A percentile compares a stretch with the other conserved stretches of the same genome.
phyloP scores from a whole-genome alignment of 805 yeast genomes.

The Zygoascus biomembranicola region DNA sequence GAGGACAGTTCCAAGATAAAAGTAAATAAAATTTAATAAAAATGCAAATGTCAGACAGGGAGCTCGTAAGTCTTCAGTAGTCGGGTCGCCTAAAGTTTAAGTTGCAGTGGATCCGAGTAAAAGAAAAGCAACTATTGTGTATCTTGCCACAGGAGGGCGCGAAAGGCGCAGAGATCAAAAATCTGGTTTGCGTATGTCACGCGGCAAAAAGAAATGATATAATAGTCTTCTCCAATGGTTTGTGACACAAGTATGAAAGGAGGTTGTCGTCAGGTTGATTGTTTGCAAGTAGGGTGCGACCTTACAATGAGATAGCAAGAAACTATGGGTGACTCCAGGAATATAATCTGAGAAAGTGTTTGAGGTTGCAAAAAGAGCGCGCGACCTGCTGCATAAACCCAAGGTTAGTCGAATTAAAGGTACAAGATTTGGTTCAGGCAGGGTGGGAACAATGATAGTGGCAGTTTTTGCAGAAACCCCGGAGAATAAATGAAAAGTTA shows the following conservation, averaged over 20 bases:
- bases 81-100: background rate
- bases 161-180: no score
- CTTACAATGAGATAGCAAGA: no score
- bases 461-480: no score
- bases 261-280: background rate
- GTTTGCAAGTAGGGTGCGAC: no score
- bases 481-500: no score
- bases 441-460: no score
- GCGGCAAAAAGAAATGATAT: background rate
- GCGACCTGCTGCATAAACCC: no score
- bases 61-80: background rate
- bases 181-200: background rate
- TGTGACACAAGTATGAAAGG: background rate
- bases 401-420: no score
- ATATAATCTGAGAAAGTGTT: no score
- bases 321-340: no score
- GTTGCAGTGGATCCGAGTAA: background rate
- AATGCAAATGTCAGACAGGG: background rate
- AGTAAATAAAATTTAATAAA: background rate
- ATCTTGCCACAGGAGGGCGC: background rate
- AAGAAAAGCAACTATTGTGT: background rate
- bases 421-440: no score
- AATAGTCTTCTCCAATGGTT: background rate
- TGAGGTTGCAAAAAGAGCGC: no score
- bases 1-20: background rate